Evolutionary conservation across 2,329 filamentous ascomycete species (phyloP).

Genomic region (Aspergillus aculeatinus): DNA sequence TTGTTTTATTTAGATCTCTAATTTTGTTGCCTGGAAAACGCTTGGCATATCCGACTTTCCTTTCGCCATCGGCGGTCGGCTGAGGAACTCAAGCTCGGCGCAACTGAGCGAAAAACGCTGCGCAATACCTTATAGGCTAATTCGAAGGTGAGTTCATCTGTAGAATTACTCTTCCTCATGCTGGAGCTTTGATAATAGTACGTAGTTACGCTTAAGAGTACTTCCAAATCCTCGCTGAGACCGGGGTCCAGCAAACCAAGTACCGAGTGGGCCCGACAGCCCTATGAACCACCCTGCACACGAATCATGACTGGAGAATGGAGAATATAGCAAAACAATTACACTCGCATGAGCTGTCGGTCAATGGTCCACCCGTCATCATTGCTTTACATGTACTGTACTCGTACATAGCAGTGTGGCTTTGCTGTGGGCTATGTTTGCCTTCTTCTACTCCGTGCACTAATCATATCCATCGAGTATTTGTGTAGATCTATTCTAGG

Average conservation of each 20-base stretch:
- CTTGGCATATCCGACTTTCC: neutral
- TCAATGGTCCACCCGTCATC: neutral
- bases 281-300: neutral
- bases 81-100: neutral
- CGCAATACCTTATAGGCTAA: too few species aligned
- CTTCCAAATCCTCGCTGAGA: neutral
- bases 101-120: neutral
- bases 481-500: neutral
- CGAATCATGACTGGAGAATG: neutral
- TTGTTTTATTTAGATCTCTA: neutral
- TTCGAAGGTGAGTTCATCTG: too few species aligned
- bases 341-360: neutral
- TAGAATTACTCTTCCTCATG: too few species aligned
- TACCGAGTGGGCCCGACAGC: slow-evolving; percentile 1
- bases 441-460: neutral
- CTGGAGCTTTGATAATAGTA: too few species aligned
- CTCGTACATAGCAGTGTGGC: neutral
- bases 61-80: neutral
- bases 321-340: neutral
- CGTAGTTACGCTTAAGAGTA: neutral
- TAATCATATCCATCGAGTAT: too few species aligned
- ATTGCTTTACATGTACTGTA: neutral
- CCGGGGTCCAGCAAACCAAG: neutral
- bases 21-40: slow-evolving; percentile 5
- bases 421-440: neutral